Evolutionary conservation across 139 green algal species (phyloP), one percentile per base, ranked within the genome.

Genomic region (Marvania coccoides): DNA sequence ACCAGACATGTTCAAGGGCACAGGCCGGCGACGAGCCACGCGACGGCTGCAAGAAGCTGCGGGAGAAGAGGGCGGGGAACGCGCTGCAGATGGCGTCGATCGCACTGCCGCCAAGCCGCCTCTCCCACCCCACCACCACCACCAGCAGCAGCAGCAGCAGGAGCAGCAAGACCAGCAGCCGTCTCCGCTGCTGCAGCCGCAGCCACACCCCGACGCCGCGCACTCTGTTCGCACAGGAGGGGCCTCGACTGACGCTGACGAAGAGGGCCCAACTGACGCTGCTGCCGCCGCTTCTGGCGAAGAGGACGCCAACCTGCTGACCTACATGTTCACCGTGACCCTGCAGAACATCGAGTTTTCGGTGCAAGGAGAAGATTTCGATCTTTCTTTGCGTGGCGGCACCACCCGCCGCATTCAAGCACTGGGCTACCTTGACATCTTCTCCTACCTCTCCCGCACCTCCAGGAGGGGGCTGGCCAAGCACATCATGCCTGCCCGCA

Each of bases 381-480:
- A 28, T 12, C n/a, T 26, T 39, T 34, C 40, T 45, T 10, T 58
- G 34, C 54, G 60, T 40, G 38, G 36, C 5, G 58, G 71, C 13
- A n/a, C 31, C 10, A 34, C 63, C 3, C 46, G 65, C 4, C 65
- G 65, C 34, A 67, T 30, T 5, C 56, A 78, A 24, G 71, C 53
- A 8, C 39, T 58, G 26, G 71, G 56, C 15, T 71, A 60, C 33
- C n/a, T 78, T 3, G 71, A 78, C 53, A 46, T 74, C 7, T 78
- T 78, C 48, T 74, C 65, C 15, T 78, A 74, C 58, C 40, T 78
- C 23, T 74, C 65, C 1, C 6, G 26, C 4, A 46, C 69, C 5
- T 54, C 58, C 6, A 61, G 71, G 9, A 26, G 24, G 6, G 47
- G 28, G 15, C 38, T 78, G 26, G 65, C 71, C 24, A 13, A 40